phyloP scores from a whole-genome alignment of 441 rosid genomes.

The Euphorbia corollata region DNA sequence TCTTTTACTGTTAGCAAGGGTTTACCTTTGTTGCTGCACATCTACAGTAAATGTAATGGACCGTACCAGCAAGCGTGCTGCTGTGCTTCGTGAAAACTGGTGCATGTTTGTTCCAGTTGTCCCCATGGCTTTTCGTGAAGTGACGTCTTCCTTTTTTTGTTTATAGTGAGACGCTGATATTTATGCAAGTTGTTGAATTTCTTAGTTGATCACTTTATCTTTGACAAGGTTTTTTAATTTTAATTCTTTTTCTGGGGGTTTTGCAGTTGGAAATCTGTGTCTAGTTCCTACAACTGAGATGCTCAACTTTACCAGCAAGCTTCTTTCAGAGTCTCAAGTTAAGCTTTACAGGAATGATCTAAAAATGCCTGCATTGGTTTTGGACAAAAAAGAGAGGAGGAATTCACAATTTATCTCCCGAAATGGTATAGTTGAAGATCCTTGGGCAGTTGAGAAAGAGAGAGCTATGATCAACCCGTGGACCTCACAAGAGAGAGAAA shows the following conservation, averaged over 20 bases:
- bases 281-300: constrained; percentile 43
- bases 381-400: constrained; percentile 71
- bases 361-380: constrained; percentile 79
- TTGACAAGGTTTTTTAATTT: not conserved
- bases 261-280: constrained; percentile 55
- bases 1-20: not conserved
- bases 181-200: constrained; percentile 1
- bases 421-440: constrained; percentile 92
- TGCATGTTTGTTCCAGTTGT: not conserved
- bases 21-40: too few species aligned
- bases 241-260: not conserved
- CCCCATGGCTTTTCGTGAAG: not conserved
- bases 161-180: not conserved
- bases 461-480: constrained; percentile 83
- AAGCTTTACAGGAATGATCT: constrained; percentile 51
- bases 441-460: constrained; percentile 82
- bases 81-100: too few species aligned
- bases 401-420: constrained; percentile 56
- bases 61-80: too few species aligned
- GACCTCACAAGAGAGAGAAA: constrained; percentile 70
- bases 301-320: constrained; percentile 47
- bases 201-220: not conserved
- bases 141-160: not conserved
- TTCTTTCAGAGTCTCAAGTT: constrained; percentile 41
- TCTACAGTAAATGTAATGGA: too few species aligned